Evolutionary conservation across 306 rosid species (phyloP).

Genomic region (Acmispon strigosus): DNA sequence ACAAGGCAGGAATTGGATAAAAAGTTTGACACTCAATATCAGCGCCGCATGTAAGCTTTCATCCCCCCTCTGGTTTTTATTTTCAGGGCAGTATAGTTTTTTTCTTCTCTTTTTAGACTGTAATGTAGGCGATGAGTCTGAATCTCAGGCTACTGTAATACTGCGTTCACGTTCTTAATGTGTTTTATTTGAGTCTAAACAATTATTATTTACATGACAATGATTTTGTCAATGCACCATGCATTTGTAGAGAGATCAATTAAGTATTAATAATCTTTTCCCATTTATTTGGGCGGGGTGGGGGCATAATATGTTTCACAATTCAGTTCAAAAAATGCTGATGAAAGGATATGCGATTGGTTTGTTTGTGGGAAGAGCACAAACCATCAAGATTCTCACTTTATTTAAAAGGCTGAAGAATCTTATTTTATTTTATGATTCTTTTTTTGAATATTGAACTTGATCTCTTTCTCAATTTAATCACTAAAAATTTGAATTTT

Average conservation of each 20-base stretch:
- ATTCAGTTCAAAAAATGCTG: background rate
- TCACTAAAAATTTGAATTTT: background rate
- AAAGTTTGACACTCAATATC: slow-evolving; percentile 75
- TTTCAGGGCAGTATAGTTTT: background rate
- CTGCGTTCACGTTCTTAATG: background rate
- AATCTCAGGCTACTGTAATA: background rate
- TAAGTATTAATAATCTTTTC: background rate
- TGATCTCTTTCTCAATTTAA: slow-evolving; percentile 7
- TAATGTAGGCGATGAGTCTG: background rate
- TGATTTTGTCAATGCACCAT: slow-evolving; percentile 8
- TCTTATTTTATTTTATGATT: slow-evolving; percentile 17
- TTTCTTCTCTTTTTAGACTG: slow-evolving; percentile 6
- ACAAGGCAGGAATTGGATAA: slow-evolving; percentile 69
- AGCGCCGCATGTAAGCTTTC: slow-evolving; percentile 66
- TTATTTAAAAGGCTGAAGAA: background rate
- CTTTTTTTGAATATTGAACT: slow-evolving; percentile 9
- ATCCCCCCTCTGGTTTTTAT: background rate
- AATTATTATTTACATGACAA: background rate
- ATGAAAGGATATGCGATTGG: background rate
- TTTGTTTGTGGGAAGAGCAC: too few relatives aligned
- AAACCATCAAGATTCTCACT: background rate
- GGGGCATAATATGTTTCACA: background rate
- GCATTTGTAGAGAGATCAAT: background rate
- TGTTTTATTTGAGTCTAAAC: slow-evolving; percentile 1
- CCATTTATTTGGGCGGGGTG: background rate